Evolutionary conservation across 306 rosid genomes (phyloP).

Genomic region (Myrica gale): DNA sequence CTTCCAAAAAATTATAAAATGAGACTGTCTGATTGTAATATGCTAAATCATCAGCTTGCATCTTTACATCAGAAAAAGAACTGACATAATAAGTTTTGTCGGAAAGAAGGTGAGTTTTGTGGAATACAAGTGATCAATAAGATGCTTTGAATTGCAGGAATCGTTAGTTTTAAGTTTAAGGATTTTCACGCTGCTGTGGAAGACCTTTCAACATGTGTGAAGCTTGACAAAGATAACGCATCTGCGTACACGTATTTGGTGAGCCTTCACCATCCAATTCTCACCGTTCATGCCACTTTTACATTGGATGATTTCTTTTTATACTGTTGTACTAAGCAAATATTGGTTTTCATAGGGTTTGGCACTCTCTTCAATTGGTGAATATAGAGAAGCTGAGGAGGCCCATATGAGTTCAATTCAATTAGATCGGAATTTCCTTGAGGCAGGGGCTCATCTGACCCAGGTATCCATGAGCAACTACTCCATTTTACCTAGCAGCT

Average conservation of each 20-base stretch:
- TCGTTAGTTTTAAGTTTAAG: conserved; percentile 80
- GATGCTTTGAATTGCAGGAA: conserved; percentile 49
- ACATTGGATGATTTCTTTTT: conserved; percentile 5
- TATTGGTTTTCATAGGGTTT: conserved; percentile 58
- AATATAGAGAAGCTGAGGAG: conserved; percentile 77
- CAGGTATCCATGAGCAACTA: conserved; percentile 50
- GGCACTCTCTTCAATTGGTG: conserved; percentile 77
- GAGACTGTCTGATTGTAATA: not conserved
- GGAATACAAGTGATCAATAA: conserved; percentile 4
- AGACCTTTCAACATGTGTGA: conserved; percentile 72
- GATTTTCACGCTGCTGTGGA: conserved; percentile 70
- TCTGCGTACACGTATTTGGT: conserved; percentile 87
- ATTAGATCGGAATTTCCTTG: conserved; percentile 68
- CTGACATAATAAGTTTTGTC: not conserved
- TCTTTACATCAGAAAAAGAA: not conserved
- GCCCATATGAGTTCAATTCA: conserved; percentile 75
- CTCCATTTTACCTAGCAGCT: conserved; percentile 16
- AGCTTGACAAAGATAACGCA: conserved; percentile 63
- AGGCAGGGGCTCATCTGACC: conserved; percentile 83
- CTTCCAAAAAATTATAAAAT: not conserved
- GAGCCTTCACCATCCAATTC: conserved; percentile 33
- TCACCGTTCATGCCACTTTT: conserved; percentile 20
- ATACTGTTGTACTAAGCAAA: conserved; percentile 26
- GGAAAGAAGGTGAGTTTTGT: not conserved
- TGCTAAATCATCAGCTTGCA: not conserved